Evolutionary conservation across 2,329 filamentous ascomycete species (phyloP).

Genomic region (Diaporthe vexans): DNA sequence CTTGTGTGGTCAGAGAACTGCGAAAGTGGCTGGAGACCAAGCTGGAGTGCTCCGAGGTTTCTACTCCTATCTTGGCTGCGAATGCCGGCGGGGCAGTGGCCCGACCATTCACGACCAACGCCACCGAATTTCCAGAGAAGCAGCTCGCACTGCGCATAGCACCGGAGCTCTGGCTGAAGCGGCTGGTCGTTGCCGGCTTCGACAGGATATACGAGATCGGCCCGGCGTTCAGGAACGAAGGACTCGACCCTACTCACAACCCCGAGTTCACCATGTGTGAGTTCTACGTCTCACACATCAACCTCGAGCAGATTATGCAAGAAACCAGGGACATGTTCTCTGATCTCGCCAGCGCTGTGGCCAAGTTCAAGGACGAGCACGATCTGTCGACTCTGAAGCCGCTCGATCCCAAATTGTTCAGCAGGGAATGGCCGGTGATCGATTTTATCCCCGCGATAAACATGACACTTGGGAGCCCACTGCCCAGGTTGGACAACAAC

Average conservation of each 20-base stretch:
- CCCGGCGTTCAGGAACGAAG: slow-evolving; percentile 92
- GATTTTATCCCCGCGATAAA: slow-evolving; percentile 89
- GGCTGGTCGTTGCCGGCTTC: slow-evolving; percentile 89
- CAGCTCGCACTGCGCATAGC: slow-evolving; percentile 87
- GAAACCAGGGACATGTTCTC: slow-evolving; percentile 81
- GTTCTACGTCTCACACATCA: slow-evolving; percentile 91
- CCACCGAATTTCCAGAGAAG: slow-evolving; percentile 81
- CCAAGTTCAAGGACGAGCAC: slow-evolving; percentile 19
- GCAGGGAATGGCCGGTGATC: slow-evolving; percentile 61
- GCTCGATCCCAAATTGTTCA: slow-evolving; percentile 26
- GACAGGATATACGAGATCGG: slow-evolving; percentile 95
- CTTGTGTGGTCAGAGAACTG: slow-evolving; percentile 78
- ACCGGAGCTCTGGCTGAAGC: slow-evolving; percentile 95
- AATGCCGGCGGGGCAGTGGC: slow-evolving; percentile 90
- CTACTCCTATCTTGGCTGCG: slow-evolving; percentile 88
- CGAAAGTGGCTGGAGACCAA: slow-evolving; percentile 72
- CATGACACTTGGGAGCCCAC: slow-evolving; percentile 70
- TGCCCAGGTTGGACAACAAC: slow-evolving; percentile 72
- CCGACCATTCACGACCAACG: slow-evolving; percentile 84
- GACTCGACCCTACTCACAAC: slow-evolving; percentile 91
- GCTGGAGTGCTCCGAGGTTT: slow-evolving; percentile 72
- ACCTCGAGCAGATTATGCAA: slow-evolving; percentile 79
- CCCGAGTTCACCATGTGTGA: slow-evolving; percentile 98
- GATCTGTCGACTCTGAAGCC: neutral
- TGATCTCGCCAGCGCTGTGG: slow-evolving; percentile 62